Conservation (phyloP, 148 eudicot species). For the Rhododendron ovatum region DNA sequence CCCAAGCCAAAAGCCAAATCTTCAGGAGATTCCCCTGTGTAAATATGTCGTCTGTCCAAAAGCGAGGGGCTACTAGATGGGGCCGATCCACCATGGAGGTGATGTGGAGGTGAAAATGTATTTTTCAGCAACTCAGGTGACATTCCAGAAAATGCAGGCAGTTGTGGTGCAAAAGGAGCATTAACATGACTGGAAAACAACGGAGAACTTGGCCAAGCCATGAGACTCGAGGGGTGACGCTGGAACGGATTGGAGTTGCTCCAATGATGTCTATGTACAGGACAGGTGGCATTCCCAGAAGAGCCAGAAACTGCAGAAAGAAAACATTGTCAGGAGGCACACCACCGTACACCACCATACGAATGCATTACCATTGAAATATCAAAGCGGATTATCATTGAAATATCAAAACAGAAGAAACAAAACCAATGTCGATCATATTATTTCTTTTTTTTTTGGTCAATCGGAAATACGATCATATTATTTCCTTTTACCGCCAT, state of each 20-base stretch:
- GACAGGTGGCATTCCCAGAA: constrained; percentile 32
- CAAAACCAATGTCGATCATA: background rate
- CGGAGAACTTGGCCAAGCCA: constrained; percentile 44
- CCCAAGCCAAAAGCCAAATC: constrained; percentile 33
- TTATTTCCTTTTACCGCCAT: background rate
- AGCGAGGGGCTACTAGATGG: constrained; percentile 35
- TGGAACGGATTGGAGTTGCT: constrained; percentile 48
- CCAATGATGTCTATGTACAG: constrained; percentile 30
- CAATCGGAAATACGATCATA: background rate
- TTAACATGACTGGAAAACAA: constrained; percentile 37
- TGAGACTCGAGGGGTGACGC: constrained; percentile 39
- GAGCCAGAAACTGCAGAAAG: constrained; percentile 40
- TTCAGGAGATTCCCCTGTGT: constrained; percentile 36
- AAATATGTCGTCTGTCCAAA: constrained; percentile 34
- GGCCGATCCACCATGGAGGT: constrained; percentile 49
- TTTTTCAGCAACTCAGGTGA: constrained; percentile 35
- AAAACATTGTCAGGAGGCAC: background rate
- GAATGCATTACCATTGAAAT: background rate
- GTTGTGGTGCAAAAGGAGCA: constrained; percentile 36
- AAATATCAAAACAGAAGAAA: background rate
- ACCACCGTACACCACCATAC: background rate
- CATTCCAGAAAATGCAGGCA: constrained; percentile 37
- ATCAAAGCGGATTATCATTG: background rate
- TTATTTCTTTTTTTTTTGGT: background rate
- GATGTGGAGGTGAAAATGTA: constrained; percentile 31